Evolutionary conservation across 495 filamentous ascomycete species (phyloP), one percentile per base, ranked within the genome.

Genomic region (Cenococcum geophilum): DNA sequence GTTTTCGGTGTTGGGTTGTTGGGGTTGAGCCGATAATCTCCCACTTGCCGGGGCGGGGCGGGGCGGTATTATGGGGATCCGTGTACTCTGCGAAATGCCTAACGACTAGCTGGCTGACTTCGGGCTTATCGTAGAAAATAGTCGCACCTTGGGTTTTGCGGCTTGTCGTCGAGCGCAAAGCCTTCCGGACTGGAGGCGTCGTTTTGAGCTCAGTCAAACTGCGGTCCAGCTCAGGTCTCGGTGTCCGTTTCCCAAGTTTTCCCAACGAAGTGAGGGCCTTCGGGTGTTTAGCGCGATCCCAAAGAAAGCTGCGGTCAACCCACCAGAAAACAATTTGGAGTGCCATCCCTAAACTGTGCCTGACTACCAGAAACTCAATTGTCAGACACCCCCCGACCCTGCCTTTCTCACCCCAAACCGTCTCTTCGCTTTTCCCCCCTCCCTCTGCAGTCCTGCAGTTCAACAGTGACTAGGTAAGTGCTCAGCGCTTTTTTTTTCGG

Each of bases 1-100:
- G 16, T 34, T 37, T 51, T 55, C 65, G 65, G 58, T 55, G 65
- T 59, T 67, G 60, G 57, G 59, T 66, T 59, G 59, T 63, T 67
- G 63, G 60, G 59, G 27, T 32, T 32, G 27, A 32, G 27, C 27
- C 27, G 27, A 32, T 32, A 6, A 32, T 32, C 27, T 32, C 27
- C 27, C 27, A 32, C 27, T 32, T 32, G 27, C 27, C 27, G 27
- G 27, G 27, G 27, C 3, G 27, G 27, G 6, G 42, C 49, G 27
- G 34, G 12, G 14, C 52, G 45, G 63, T 62, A 47, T 55, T 59
- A 47, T 52, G 64, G 64, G 64, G 64, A 66, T 47, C 64, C 64
- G 64, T 56, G 59, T 59, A 34, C 27, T 16, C 40, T 45, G 40
- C 18, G 27, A 32, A 32, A 32, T 32, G 27, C 27, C 27, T 18